phyloP scores from a whole-genome alignment of 2,329 filamentous ascomycete species.

The Exophiala xenobiotica region DNA sequence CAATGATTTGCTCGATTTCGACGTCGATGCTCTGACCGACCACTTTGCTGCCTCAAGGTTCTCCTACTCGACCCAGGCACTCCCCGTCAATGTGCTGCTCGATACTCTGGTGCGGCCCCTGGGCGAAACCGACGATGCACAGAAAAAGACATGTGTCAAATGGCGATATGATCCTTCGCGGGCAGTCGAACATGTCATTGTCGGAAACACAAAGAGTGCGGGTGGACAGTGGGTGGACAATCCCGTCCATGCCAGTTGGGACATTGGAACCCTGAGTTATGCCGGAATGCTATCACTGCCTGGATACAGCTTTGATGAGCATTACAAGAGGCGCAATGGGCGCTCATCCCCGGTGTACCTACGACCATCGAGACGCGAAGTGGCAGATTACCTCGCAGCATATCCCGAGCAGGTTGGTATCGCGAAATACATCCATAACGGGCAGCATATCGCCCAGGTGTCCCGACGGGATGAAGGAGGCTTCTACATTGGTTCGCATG shows the following conservation, averaged over 20 bases:
- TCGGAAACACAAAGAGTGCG: conserved; percentile 52
- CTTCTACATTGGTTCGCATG: conserved; percentile 53
- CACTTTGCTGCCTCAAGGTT: conserved; percentile 59
- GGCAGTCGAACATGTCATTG: conserved; percentile 53
- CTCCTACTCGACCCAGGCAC: conserved; percentile 61
- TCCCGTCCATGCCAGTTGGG: conserved; percentile 51
- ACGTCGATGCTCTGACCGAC: conserved; percentile 52
- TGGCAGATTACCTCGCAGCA: conserved; percentile 55
- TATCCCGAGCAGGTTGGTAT: conserved; percentile 58
- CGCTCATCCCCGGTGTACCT: conserved; percentile 51
- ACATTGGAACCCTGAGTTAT: conserved; percentile 62
- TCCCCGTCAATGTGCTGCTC: conserved; percentile 60
- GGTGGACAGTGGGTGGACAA: conserved; percentile 63
- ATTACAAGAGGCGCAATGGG: conserved; percentile 46
- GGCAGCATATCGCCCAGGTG: conserved; percentile 44
- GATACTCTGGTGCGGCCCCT: conserved; percentile 60
- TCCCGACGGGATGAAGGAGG: conserved; percentile 43
- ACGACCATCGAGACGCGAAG: conserved; percentile 54
- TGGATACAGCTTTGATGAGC: conserved; percentile 57
- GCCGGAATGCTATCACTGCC: conserved; percentile 62
- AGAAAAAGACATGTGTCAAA: conserved; percentile 50
- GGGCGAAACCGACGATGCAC: conserved; percentile 57
- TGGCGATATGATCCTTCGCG: conserved; percentile 54
- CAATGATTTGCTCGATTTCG: conserved; percentile 47
- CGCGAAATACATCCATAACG: conserved; percentile 46